phyloP scores from a whole-genome alignment of 164 flowering plant genomes.

The Saururus chinensis region DNA sequence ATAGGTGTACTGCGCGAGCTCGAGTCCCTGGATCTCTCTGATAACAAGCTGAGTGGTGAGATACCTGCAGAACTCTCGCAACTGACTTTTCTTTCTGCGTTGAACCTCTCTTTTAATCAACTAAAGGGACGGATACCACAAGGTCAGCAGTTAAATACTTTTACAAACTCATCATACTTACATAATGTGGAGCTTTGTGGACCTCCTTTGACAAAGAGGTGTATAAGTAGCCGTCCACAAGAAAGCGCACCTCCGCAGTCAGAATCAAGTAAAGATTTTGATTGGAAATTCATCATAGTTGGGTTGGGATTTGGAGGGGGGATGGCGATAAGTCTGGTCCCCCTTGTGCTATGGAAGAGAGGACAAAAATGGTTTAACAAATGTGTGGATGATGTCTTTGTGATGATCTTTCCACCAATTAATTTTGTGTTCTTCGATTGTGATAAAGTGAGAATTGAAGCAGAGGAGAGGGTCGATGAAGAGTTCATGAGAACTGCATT shows the following conservation, averaged over 20 bases:
- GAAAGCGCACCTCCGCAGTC: too few species aligned
- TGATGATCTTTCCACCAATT: not conserved
- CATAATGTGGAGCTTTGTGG: slow-evolving; percentile 13
- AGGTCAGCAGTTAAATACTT: slow-evolving; percentile 9
- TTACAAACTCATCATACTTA: not conserved
- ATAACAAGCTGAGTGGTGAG: slow-evolving; percentile 4
- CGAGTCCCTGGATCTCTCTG: slow-evolving; percentile 10
- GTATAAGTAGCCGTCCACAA: not conserved
- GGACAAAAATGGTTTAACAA: slow-evolving; percentile 2
- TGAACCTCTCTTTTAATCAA: slow-evolving; percentile 10
- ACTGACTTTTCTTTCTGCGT: slow-evolving; percentile 6
- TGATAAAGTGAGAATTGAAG: not conserved
- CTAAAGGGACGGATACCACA: slow-evolving; percentile 11
- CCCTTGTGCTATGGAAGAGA: not conserved
- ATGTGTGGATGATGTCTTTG: not conserved
- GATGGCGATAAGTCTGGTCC: not conserved
- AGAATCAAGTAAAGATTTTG: not conserved
- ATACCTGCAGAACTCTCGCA: slow-evolving; percentile 8
- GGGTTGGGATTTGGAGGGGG: slow-evolving; percentile 4
- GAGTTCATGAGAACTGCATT: not conserved
- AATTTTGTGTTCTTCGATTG: not conserved
- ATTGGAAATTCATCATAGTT: not conserved
- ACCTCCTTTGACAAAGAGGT: slow-evolving; percentile 1
- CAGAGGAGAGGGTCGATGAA: not conserved
- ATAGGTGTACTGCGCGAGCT: slow-evolving; percentile 1